phyloP scores from a whole-genome alignment of 768 basidiomycete species.

The Collybia mongolica region DNA sequence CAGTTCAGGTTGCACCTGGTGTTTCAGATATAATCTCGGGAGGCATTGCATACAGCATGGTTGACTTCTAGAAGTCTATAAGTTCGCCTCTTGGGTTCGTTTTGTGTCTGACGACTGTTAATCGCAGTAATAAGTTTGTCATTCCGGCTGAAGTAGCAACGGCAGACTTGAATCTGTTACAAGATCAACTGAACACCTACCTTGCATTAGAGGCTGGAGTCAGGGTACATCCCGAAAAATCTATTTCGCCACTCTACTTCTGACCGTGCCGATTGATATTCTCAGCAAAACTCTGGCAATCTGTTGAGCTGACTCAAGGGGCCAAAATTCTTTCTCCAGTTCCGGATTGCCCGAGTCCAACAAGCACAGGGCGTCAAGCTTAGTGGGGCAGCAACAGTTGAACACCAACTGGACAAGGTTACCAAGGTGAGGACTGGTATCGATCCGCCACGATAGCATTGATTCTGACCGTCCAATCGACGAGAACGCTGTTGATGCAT shows the following conservation, averaged over 20 bases:
- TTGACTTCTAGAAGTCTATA: conserved; percentile 26
- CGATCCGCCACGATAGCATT: no score
- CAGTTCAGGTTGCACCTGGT: conserved; percentile 19
- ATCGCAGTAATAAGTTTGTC: no score
- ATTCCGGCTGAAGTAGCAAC: no score
- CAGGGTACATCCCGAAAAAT: conserved; percentile 11
- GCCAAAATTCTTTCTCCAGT: conserved; percentile 28
- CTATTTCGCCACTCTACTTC: background rate
- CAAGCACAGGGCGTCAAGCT: conserved; percentile 20
- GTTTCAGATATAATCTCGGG: conserved; percentile 24
- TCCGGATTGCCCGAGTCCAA: conserved; percentile 26
- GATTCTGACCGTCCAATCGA: no score
- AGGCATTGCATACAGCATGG: conserved; percentile 20
- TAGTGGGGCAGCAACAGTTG: conserved; percentile 23
- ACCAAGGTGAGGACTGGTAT: conserved; percentile 15
- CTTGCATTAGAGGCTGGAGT: no score
- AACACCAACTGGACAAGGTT: conserved; percentile 25
- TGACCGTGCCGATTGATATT: background rate
- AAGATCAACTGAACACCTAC: no score
- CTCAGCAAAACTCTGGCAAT: conserved; percentile 18
- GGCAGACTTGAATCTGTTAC: no score
- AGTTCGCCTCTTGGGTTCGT: background rate
- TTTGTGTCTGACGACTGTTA: no score
- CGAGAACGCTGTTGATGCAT: no score
- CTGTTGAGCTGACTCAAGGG: conserved; percentile 24